phyloP scores from a whole-genome alignment of 2,329 filamentous ascomycete genomes.

The Talaromyces funiculosus region DNA sequence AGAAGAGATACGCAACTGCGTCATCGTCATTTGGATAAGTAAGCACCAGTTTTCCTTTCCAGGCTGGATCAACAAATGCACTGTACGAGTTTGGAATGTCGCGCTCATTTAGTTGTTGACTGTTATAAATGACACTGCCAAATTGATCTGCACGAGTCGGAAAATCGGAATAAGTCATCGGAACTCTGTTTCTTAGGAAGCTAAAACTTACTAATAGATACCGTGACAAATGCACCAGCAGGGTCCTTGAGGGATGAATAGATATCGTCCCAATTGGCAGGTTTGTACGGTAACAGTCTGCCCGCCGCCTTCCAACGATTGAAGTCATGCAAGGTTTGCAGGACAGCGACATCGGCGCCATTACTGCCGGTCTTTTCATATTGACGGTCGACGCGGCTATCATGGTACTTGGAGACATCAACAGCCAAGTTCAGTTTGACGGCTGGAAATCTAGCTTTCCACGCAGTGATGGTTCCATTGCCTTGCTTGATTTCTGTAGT shows the following conservation, averaged over 20 bases:
- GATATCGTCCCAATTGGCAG: conserved; percentile 35
- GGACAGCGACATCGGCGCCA: conserved; percentile 46
- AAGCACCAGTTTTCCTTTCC: conserved; percentile 50
- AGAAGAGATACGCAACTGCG: conserved; percentile 43
- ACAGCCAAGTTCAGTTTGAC: conserved; percentile 51
- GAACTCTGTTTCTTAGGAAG: neutral
- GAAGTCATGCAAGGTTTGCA: conserved; percentile 34
- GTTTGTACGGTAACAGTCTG: conserved; percentile 47
- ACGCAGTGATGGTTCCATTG: conserved; percentile 8
- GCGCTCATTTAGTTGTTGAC: conserved; percentile 26
- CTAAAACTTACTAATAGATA: conserved; percentile 22
- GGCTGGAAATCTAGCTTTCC: conserved; percentile 38
- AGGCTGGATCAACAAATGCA: conserved; percentile 45
- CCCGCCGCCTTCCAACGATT: conserved; percentile 48
- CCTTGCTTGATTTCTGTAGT: neutral
- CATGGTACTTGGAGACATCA: conserved; percentile 53
- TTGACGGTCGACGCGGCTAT: conserved; percentile 44
- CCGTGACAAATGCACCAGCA: conserved; percentile 40
- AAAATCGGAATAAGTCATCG: neutral
- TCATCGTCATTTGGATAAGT: conserved; percentile 57
- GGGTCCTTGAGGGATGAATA: conserved; percentile 36
- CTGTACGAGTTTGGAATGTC: conserved; percentile 35
- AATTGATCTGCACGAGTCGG: neutral
- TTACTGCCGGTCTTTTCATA: conserved; percentile 33
- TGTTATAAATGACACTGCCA: neutral